A percentile compares a stretch with the other conserved stretches of the same genome.
Conservation (phyloP, 108 stramenopile genomes). For the Skeletonema menzelii region DNA sequence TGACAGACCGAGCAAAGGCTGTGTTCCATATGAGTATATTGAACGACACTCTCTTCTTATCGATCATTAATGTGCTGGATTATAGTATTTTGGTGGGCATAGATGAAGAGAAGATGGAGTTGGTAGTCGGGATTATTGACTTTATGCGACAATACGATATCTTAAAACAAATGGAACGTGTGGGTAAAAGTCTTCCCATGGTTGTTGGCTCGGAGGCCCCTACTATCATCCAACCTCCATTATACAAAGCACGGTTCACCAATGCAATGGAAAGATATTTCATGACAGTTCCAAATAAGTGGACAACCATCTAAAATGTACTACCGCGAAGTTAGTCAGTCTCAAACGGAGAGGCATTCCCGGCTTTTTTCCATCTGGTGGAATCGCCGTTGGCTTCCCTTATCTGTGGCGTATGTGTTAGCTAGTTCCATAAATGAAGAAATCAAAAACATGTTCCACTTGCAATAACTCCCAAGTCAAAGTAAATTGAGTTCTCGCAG, state of each 20-base stretch:
- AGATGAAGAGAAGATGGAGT: conserved; percentile 90
- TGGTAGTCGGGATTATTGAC: conserved; percentile 98
- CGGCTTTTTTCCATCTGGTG: conserved; percentile 9
- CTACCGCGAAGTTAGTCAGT: not conserved
- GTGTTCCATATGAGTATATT: conserved; percentile 93
- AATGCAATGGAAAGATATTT: conserved; percentile 98
- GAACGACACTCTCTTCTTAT: conserved; percentile 95
- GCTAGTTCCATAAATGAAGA: not conserved
- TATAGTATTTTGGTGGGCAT: conserved; percentile 97
- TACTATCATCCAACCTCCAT: conserved; percentile 96
- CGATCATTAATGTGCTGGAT: conserved; percentile 95
- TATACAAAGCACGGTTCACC: conserved; percentile 93
- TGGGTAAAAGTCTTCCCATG: conserved; percentile 95
- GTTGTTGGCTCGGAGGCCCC: conserved; percentile 96
- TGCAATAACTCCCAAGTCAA: not conserved
- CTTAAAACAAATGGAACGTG: conserved; percentile 96
- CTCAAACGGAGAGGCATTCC: not conserved
- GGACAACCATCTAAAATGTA: conserved; percentile 76
- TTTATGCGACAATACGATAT: conserved; percentile 99
- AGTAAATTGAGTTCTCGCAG: not conserved
- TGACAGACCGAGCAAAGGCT: conserved; percentile 92
- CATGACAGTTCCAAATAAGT: conserved; percentile 96
- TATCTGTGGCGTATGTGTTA: not conserved
- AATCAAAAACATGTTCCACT: not conserved
- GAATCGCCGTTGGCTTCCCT: conserved; percentile 3